phyloP scores from a whole-genome alignment of 192 early-diverging fungal genomes.

The Pilobolus umbonatus region DNA sequence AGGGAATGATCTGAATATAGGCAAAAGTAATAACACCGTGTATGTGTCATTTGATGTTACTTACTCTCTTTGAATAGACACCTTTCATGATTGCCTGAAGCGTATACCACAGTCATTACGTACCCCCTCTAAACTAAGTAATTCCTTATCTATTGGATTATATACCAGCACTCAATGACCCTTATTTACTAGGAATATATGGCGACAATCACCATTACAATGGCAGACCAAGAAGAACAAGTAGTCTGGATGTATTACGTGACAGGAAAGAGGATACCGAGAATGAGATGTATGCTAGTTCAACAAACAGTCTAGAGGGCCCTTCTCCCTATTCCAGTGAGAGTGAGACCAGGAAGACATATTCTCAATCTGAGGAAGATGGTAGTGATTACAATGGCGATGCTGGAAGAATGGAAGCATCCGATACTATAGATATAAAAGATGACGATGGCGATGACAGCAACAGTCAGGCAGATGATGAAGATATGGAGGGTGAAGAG shows the following conservation, averaged over 20 bases:
- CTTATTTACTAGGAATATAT: too few relatives aligned
- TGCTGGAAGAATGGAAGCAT: too few relatives aligned
- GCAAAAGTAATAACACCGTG: constrained; percentile 31
- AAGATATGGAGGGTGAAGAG: constrained; percentile 11
- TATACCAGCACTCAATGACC: too few relatives aligned
- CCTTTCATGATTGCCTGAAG: constrained; percentile 11
- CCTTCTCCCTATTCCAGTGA: not conserved
- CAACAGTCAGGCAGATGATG: constrained; percentile 5
- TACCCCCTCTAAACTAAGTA: too few relatives aligned
- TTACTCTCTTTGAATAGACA: not conserved
- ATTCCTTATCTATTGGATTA: too few relatives aligned
- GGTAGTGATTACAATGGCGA: not conserved
- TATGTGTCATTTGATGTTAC: not conserved
- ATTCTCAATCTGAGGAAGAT: not conserved
- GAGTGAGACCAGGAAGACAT: not conserved
- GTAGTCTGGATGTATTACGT: constrained; percentile 27
- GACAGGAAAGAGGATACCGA: constrained; percentile 4
- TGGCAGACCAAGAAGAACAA: constrained; percentile 20
- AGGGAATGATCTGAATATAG: constrained; percentile 30
- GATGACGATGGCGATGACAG: constrained; percentile 9
- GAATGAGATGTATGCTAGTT: not conserved
- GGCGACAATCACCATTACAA: too few relatives aligned
- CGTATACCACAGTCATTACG: constrained; percentile 10
- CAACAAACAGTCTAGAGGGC: not conserved
- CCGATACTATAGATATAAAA: not conserved